These are phyloP conservation scores for Colletotrichum zoysiae DNA, from an alignment of 2,329 filamentous ascomycete genomes.

Conservation along the genomic window DNA sequence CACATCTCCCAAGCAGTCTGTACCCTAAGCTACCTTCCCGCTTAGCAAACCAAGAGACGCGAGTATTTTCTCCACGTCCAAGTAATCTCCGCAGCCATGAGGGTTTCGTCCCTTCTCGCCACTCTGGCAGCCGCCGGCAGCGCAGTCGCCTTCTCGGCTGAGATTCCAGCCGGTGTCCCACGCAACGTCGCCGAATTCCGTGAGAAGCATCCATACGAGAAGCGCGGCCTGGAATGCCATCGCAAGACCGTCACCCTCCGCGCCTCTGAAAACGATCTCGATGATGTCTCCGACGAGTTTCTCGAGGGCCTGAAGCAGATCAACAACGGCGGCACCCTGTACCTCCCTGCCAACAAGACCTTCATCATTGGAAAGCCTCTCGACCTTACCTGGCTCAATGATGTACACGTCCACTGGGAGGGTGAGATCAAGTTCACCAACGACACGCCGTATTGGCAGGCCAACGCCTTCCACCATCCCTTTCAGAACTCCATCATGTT, in stretches of 20 bases:
- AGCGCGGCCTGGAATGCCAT: slow-evolving; percentile 46
- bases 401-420: slow-evolving; percentile 68
- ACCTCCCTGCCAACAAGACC: slow-evolving; percentile 64
- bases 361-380: slow-evolving; percentile 74
- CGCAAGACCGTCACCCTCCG: slow-evolving; percentile 39
- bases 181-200: slow-evolving; percentile 46
- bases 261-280: slow-evolving; percentile 58
- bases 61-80: not conserved
- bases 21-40: slow-evolving; percentile 13
- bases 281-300: slow-evolving; percentile 52
- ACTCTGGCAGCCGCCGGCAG: slow-evolving; percentile 41
- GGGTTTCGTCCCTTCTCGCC: slow-evolving; percentile 40
- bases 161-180: slow-evolving; percentile 43
- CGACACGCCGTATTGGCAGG: slow-evolving; percentile 76
- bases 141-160: slow-evolving; percentile 33
- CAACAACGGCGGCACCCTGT: slow-evolving; percentile 70
- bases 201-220: slow-evolving; percentile 65
- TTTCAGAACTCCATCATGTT: slow-evolving; percentile 77
- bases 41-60: slow-evolving; percentile 22
- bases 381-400: slow-evolving; percentile 71
- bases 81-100: slow-evolving; percentile 42
- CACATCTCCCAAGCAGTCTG: slow-evolving; percentile 34
- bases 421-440: slow-evolving; percentile 64
- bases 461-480: slow-evolving; percentile 69
- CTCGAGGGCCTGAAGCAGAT: slow-evolving; percentile 55